Evolutionary conservation across 768 basidiomycete genomes (phyloP), one percentile per base, ranked within the genome.

Genomic region (Rhizopogon rudus): DNA sequence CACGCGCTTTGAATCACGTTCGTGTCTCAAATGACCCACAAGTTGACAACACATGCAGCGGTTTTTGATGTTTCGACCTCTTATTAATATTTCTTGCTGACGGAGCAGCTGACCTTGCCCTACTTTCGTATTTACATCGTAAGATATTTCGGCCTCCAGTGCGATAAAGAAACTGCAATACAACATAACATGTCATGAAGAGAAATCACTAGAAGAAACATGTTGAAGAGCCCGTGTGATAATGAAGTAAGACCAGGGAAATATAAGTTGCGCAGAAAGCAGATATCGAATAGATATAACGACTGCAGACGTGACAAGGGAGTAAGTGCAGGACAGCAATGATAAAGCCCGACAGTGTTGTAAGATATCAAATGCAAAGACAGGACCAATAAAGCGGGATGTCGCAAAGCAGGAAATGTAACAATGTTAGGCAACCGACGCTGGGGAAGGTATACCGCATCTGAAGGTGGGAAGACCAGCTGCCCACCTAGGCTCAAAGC

Each of bases 341-440:
- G 56, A 60, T 65, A 60, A 61, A 53, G 51, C 55, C 60, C 41
- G 51, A 53, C 52, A 51, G 54, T 68, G 59, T 39, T 68, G 57
- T 68, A 69, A 55, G 58, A 55, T 68, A 69, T 70, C 41, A 60
- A 54, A 55, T 44, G 58, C 33, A 43, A 41, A 55, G 40, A 55
- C 40, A 2, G 25, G 16, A 52, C 51, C 31, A 53, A 45, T 51
- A 52, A 44, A 20, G 55, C n/a, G 50, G 29, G 22, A 41, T 35
- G 25, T 29, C 33, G n/a, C 40, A 33, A 25, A 54, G 10, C 22
- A 28, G 22, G 37, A 51, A 16, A 31, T 41, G 35, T 41, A 53
- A 54, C 43, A 43, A 53, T n/a, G 40, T 6, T 43, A 43, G 43
- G 33, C 9, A 13, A 51, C 46, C 10, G 37, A 16, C 20, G 40